Base-by-base conservation (phyloP, 225 moss, liverwort and hornwort genomes). In the Marchantia paleacea region DNA sequence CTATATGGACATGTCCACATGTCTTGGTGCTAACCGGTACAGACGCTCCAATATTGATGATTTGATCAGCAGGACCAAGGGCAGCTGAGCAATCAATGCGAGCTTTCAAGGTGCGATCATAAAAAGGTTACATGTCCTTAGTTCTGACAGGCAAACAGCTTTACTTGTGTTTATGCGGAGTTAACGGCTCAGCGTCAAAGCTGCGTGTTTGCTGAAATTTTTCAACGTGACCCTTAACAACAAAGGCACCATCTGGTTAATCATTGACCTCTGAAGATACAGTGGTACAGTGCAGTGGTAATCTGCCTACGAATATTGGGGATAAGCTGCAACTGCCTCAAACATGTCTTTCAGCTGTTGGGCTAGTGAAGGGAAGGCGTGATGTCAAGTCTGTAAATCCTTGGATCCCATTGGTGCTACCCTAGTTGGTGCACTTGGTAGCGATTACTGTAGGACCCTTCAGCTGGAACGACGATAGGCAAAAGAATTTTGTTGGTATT, bases 1-100 rank as follows among this genome's bases (percentile, higher is more conserved):
- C 72, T 72, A 39, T 72, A 72, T 20, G 72, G 30, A 68, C 50
- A 72, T 51, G 71, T 72, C 50, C 50, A 52, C 19, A 52, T 19
- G 19, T 11, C 72, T 66, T 28, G 26, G 66, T 66, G 66, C 24
- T 66, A n/a, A 66, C 68, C 13, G 68, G 50, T 49, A n/a, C 72
- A 72, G 12, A 72, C 11, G 72, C 22, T 10, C 72, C 20, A 49
- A 72, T 16, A 30, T 72, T 49, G 50, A 72, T 72, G 22, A n/a
- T 48, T 72, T 72, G 20, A 72, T 51, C 31, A 20, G n/a, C 72
- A 72, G 50, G 72, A 52, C 72, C 51, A 15, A 51, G 72, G 51
- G 31, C 51, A 51, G 48, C 51, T 72, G 72, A 72, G 50, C 72
- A 16, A 29, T 51, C 50, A 51, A 51, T 51, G 72, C 72, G 47